Base-by-base conservation (phyloP, 305 asterid species). In the Fraxinus velutina region DNA sequence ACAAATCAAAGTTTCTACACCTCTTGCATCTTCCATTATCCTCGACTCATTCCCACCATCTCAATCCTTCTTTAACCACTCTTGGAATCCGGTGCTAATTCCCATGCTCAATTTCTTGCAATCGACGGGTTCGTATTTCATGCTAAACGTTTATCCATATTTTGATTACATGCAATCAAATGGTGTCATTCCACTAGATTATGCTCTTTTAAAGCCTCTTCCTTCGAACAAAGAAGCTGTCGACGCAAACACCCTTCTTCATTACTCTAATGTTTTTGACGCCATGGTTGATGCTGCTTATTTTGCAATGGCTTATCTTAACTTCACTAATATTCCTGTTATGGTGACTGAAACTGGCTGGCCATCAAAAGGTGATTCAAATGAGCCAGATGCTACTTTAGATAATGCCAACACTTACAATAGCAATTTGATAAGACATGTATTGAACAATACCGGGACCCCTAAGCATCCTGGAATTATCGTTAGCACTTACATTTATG, bases 221-320 rank as follows among this genome's bases (percentile, higher is more conserved):
- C 86, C 93, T 0, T 66, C 94, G 0, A 91, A 90, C 84, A 93
- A 91, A 86, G 97, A 94, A 86, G 98, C 95, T 0, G 93, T 93
- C 0, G 98, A 94, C 19, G 86, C 94, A 13, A 94, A 94, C 90
- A 93, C 98, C 0, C 96, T 90, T 60, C 94, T 94, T 19, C 97
- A 89, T 77, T 94, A 94, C 77, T 32, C 94, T 0, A 94, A 93
- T 12, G 97, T 91, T 21, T 94, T 94, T 76, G 98, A 94, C 75
- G 97, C 97, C 2, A 79, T 94, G 90, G 84, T 94, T 0, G 97
- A 94, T 81, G 98, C 98, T 3, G 94, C 98, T 8, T 94, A 93
- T 80, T 94, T 89, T 77, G 97, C 97, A 1, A 90, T 93, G 97
- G 85, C 87, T 29, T 89, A 89, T 62, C 89, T 94, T 4, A 93